These are phyloP conservation scores for Xylaria arbuscula DNA, from an alignment of 2,329 filamentous ascomycete genomes.

Conservation along the genomic window DNA sequence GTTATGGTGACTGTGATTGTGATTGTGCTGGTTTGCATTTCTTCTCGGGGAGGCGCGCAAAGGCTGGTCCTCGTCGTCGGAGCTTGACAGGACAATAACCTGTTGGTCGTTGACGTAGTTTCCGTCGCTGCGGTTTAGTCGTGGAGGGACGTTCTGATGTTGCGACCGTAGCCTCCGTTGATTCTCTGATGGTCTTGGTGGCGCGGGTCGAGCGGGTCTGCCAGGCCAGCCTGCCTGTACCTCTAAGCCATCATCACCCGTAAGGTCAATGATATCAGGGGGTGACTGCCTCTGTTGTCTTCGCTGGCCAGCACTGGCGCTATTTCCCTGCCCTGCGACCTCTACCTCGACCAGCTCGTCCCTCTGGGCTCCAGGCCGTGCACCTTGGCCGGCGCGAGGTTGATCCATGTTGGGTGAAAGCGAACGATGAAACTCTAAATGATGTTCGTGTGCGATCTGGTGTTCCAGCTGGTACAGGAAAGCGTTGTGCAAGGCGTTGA, in stretches of 20 bases:
- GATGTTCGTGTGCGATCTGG: conserved; percentile 18
- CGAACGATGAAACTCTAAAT: conserved; percentile 16
- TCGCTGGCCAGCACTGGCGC: conserved; percentile 6
- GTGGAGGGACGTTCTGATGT: conserved; percentile 42
- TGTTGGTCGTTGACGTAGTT: conserved; percentile 43
- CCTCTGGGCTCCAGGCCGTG: conserved; percentile 22
- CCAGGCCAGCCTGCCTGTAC: conserved; percentile 4
- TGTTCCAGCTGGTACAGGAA: conserved; percentile 32
- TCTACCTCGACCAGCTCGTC: conserved; percentile 46
- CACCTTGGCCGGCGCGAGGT: conserved; percentile 1
- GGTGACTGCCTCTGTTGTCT: conserved; percentile 27
- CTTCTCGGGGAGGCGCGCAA: conserved; percentile 27
- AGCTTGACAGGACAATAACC: conserved; percentile 47
- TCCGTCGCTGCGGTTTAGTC: conserved; percentile 47
- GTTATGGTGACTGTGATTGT: conserved; percentile 6
- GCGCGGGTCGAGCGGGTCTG: conserved; percentile 16
- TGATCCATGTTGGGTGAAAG: conserved; percentile 27
- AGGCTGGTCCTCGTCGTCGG: conserved; percentile 47
- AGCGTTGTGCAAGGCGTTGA: conserved; percentile 22
- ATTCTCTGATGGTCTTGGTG: conserved; percentile 37
- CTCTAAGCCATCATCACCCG: conserved; percentile 42
- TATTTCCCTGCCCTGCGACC: conserved; percentile 31
- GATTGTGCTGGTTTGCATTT: conserved; percentile 20
- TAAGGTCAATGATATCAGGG: conserved; percentile 46
- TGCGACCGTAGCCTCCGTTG: conserved; percentile 42